Conservation (phyloP, 345 rosid species). For the Erucastrum elatum region DNA sequence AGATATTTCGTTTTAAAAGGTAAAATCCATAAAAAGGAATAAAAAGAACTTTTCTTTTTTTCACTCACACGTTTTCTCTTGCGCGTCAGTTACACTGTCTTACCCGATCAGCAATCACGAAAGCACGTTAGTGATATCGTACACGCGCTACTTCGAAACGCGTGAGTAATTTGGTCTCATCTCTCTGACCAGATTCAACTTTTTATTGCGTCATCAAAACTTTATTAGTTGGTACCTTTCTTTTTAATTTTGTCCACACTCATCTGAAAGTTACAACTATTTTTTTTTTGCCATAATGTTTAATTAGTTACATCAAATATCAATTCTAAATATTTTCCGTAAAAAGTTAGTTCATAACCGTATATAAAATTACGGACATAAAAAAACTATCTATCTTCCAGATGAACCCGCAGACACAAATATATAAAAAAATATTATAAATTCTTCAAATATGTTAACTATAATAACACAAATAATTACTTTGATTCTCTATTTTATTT, state of each 20-base stretch:
- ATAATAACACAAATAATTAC: neutral
- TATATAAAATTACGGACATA: neutral
- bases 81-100: constrained; percentile 20
- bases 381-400: neutral
- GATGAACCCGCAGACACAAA: neutral
- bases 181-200: constrained; percentile 36
- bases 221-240: constrained; percentile 32
- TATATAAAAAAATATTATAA: neutral
- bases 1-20: constrained; percentile 31
- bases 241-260: neutral
- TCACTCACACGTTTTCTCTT: constrained; percentile 11
- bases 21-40: neutral
- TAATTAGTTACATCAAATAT: constrained; percentile 20
- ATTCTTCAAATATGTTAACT: neutral
- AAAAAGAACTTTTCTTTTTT: neutral
- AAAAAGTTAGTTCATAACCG: constrained; percentile 3
- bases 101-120: neutral
- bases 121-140: neutral
- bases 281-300: neutral
- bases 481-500: neutral
- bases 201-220: constrained; percentile 33
- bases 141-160: constrained; percentile 28
- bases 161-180: constrained; percentile 26
- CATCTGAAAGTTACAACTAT: neutral
- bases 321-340: neutral